phyloP scores from a whole-genome alignment of 306 rosid species.

The Cucurbita ficifolia region DNA sequence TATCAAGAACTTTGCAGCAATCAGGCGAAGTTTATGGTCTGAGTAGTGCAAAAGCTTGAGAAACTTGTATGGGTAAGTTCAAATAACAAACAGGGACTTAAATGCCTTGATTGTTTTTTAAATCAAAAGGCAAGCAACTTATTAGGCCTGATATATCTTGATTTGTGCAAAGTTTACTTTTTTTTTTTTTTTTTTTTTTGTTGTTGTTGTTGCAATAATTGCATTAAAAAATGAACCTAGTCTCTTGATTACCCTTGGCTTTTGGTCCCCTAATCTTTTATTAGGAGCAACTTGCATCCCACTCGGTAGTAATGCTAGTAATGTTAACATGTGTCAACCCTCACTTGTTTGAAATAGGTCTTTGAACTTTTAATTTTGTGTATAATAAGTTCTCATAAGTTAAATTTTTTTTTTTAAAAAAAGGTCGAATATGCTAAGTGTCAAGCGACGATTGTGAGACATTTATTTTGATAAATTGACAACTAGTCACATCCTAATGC shows the following conservation, averaged over 20 bases:
- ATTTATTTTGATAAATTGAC: no score
- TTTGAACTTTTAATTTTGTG: no score
- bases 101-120: slow-evolving; percentile 4
- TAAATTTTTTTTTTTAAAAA: no score
- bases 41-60: background rate
- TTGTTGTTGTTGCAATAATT: background rate
- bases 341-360: no score
- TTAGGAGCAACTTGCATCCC: background rate
- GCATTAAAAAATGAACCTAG: background rate
- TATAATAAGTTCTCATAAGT: no score
- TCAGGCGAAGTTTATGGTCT: background rate
- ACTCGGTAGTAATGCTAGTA: background rate
- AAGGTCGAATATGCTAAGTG: no score
- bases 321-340: background rate
- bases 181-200: no score
- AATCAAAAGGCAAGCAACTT: background rate
- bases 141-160: background rate
- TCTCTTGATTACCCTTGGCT: background rate
- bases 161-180: background rate
- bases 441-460: no score
- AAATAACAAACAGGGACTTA: background rate
- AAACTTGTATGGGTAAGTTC: background rate
- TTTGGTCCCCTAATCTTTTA: background rate
- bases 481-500: no score
- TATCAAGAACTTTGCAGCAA: background rate